These are phyloP conservation scores for Alternaria burnsii DNA, from an alignment of 2,329 filamentous ascomycete species.

Conservation along the genomic window DNA sequence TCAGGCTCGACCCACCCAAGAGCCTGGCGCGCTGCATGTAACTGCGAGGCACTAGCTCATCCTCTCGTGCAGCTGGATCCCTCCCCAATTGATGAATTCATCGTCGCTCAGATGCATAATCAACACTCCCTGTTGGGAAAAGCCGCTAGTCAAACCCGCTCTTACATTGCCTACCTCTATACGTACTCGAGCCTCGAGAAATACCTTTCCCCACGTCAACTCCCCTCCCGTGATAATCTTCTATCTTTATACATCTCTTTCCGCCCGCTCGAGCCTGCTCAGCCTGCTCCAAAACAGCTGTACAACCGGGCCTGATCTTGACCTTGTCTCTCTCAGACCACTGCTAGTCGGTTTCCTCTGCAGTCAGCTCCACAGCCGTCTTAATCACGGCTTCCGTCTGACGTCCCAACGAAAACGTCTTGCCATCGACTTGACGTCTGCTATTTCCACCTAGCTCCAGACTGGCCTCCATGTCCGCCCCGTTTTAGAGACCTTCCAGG, in stretches of 20 bases:
- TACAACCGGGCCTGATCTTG: constrained; percentile 26
- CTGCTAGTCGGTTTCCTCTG: constrained; percentile 27
- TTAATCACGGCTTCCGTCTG: constrained; percentile 33
- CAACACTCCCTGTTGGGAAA: constrained; percentile 41
- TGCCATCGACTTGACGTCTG: constrained; percentile 30
- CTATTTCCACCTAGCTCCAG: constrained; percentile 32
- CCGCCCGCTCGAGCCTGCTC: constrained; percentile 15
- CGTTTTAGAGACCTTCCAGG: constrained; percentile 21
- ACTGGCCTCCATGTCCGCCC: constrained; percentile 27
- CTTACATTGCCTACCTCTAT: constrained; percentile 33
- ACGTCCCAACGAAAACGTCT: constrained; percentile 31
- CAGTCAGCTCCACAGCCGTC: constrained; percentile 41
- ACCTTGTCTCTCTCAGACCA: constrained; percentile 23
- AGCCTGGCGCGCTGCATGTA: constrained; percentile 47
- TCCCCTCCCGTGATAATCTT: constrained; percentile 17
- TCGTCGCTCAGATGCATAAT: constrained; percentile 47
- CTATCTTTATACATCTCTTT: constrained; percentile 19
- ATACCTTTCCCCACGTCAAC: constrained; percentile 20
- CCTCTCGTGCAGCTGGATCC: constrained; percentile 40
- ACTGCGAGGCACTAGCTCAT: constrained; percentile 47
- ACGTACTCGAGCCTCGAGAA: constrained; percentile 26
- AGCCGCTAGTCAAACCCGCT: constrained; percentile 32
- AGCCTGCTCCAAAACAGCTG: constrained; percentile 20
- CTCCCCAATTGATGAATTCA: constrained; percentile 47
- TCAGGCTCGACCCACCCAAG: constrained; percentile 40